Evolutionary conservation across 2,329 filamentous ascomycete genomes (phyloP), one percentile per base, ranked within the genome.

Genomic region (Biscogniauxia sp.): DNA sequence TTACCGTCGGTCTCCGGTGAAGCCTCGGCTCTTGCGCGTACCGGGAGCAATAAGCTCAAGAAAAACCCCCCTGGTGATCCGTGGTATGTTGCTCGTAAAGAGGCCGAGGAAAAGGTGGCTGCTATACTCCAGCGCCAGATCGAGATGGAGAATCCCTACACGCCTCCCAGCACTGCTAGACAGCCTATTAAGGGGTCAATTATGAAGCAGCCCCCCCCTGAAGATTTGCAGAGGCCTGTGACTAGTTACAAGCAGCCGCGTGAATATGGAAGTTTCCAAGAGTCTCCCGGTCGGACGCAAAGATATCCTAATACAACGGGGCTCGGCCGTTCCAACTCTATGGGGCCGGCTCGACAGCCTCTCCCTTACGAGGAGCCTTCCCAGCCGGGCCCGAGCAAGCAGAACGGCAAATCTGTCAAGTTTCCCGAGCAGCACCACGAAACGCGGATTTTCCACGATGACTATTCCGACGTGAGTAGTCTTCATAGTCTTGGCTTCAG

Each of bases 21-120:
- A 26, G 73, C 75, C 49, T 75, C 78, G 55, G 74, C 77, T 60
- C 65, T 80, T 37, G 70, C 75, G 8, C 79, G 82, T 55, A 82
- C 74, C 58, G 80, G 77, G n/a, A 87, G 84, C 67, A 85, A 86
- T 65, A 87, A 84, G 68, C 74, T 86, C 41, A 81, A 77, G 68
- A 88, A 87, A 63, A 80, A 84, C 1, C 84, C 82, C 0, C 83
- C 84, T 1, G 76, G 73, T n/a, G 83, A 86, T 54, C 73, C 77
- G 1, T 80, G 79, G 77, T 77, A 78, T 64, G 74, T 72, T 55
- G 71, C 72, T 23, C 76, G 79, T 41, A 71, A 69, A n/a, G 79
- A 81, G 28, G 75, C 77, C 2, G 80, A 82, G 57, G 76, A 75
- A 32, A 75, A 68, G 60, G 72, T 72, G 57, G 68, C 71, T 5